These are phyloP conservation scores for Yamadazyma aaseri DNA, from an alignment of 1,139 yeast genomes.

Conservation along the genomic window DNA sequence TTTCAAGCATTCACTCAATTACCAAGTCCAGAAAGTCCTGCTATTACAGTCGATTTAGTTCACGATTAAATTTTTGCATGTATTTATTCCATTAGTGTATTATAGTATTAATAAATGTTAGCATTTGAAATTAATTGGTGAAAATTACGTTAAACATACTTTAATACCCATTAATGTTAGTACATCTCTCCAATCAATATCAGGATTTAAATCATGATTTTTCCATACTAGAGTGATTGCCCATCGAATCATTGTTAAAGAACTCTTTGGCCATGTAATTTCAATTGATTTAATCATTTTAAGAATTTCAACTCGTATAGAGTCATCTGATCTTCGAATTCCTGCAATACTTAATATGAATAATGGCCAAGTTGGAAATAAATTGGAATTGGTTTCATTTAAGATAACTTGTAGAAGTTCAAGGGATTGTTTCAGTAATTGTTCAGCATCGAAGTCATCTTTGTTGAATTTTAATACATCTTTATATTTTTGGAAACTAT, in stretches of 20 bases:
- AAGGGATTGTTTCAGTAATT: conserved; percentile 3
- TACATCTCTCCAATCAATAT: conserved; percentile 22
- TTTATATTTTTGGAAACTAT: conserved; percentile 5
- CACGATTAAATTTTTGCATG: conserved; percentile 1
- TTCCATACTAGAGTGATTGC: conserved; percentile 28
- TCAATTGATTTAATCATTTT: conserved; percentile 18
- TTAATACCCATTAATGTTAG: conserved; percentile 18
- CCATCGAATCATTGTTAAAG: conserved; percentile 16
- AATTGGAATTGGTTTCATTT: neutral
- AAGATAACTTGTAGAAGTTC: conserved; percentile 4
- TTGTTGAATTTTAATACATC: neutral
- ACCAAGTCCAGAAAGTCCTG: conserved; percentile 13
- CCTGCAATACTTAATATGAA: conserved; percentile 17
- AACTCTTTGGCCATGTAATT: conserved; percentile 21
- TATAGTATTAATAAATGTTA: neutral
- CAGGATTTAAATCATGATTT: conserved; percentile 18
- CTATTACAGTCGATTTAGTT: conserved; percentile 11
- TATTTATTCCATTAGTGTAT: neutral
- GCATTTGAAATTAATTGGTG: too few relatives aligned
- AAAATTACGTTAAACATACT: conserved; percentile 11
- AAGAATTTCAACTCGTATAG: conserved; percentile 15
- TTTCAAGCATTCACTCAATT: neutral
- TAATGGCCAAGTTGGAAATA: conserved; percentile 28
- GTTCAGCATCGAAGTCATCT: neutral
- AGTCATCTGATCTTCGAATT: conserved; percentile 14